Base-by-base conservation (phyloP, 805 yeast species). In the Suhomyces sp. region DNA sequence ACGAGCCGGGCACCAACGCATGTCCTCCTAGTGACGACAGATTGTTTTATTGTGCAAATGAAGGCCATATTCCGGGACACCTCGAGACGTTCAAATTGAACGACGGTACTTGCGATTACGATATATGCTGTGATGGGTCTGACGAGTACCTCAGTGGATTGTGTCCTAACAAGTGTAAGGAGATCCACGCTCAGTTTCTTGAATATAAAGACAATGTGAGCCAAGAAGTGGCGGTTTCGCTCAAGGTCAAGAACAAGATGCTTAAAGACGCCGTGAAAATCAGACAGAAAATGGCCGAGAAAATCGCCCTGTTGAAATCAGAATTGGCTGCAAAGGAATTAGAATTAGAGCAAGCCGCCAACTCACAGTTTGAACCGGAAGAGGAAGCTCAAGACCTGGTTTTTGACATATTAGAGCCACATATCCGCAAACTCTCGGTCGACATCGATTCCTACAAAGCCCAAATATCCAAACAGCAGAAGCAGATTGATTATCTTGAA, bases 1-100 rank as follows among this genome's bases (percentile, higher is more conserved):
- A 94, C 71, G 98, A 94, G 68, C 97, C 97, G 0, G 97, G 97
- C 0, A 93, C 98, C 0, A 74, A 86, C 40, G 97, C 97, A 0
- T 93, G 98, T 68, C 62, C 68, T 1, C 62, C 50, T 48, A 56
- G 59, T 12, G 68, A 15, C 55, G 69, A 50, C 63, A 72, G 12
- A 48, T 58, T 60, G 46, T 92, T 90, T 63, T 91, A 83, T 67
- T 93, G 99, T 70, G 81, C 69, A 7, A 94, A 94, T 63, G 73
- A 78, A 48, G 96, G 97, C 3, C 87, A 82, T 58, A 62, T 77
- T 4, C 82, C 91, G 0, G 75, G 77, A 8, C 81, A 75, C 57
- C 78, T 94, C 12, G 86, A 90, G 5, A 78, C 85, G 6, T 82
- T 74, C 60, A 79, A 84, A 54, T 88, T 94, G 15, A 84, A 86